Evolutionary conservation across 352 stramenopile genomes (phyloP), one percentile per base, ranked within the genome.

Genomic region (Pythium graminicola): DNA sequence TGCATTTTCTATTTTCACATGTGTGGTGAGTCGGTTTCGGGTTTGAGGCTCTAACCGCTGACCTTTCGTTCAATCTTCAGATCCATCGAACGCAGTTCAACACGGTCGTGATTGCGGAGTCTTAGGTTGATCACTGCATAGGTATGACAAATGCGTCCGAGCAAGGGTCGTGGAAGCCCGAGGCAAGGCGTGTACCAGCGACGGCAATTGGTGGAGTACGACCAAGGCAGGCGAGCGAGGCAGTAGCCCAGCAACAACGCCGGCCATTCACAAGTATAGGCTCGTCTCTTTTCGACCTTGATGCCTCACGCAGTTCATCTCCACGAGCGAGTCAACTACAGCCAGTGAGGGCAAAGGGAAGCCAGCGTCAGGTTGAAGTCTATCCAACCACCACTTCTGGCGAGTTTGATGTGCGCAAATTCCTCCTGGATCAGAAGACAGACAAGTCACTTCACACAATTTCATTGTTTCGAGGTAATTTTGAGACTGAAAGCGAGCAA

Each of bases 321-420:
- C 23, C 53, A 6, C 41, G 46, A 17, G 20, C 23, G 22, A 54
- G 42, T 3, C 51, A 50, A 7, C 40, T 61, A 3, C 23, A 50
- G 13, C 57, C 50, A 31, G 26, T 60, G 19, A 16, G 32, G 20
- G 3, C 20, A 3, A 23, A 32, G 22, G 27, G 32, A 4, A 43
- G 11, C 24, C 61, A 50, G 14, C 48, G 14, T 27, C 56, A 35
- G 2, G 1, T 17, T 14, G 22, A 53, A 23, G 23, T 9, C n/a
- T n/a, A n/a, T 19, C 9, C 19, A 22, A 44, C 31, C 23, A 19
- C 36, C 6, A 8, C 42, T 0, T 0, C 16, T 10, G 43, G 54
- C 11, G 71, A 82, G 22, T 88, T 88, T 22, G 69, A 88, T 23
- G 75, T 86, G 22, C 71, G 61, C 44, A 75, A 79, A 39, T 86